Evolutionary conservation across 345 rosid genomes (phyloP).

Genomic region (Mercurialis annua): DNA sequence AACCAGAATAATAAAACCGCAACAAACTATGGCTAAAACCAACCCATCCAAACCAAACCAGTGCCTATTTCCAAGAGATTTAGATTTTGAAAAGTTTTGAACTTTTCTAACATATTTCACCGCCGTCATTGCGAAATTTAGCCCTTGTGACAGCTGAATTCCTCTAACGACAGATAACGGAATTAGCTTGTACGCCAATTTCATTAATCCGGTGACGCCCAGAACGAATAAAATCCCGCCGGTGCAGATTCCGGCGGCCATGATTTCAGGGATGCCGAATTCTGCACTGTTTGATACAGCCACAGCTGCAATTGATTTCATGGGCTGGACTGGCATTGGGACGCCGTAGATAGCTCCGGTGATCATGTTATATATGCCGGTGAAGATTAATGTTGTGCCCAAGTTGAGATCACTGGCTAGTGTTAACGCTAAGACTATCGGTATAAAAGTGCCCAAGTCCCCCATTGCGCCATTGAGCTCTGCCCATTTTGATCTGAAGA

Average conservation of each 20-base stretch:
- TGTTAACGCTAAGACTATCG: conserved; percentile 75
- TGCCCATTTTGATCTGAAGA: conserved; percentile 52
- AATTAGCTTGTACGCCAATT: conserved; percentile 49
- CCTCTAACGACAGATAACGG: conserved; percentile 78
- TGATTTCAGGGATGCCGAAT: conserved; percentile 67
- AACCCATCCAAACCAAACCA: conserved; percentile 85
- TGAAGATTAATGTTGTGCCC: conserved; percentile 77
- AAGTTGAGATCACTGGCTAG: conserved; percentile 71
- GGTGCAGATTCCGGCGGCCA: conserved; percentile 75
- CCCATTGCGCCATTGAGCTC: conserved; percentile 89
- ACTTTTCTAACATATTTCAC: conserved; percentile 64
- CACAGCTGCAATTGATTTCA: conserved; percentile 79
- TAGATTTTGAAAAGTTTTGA: conserved; percentile 62
- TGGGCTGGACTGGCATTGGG: conserved; percentile 94
- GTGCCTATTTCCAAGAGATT: conserved; percentile 45
- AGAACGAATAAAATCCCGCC: conserved; percentile 59
- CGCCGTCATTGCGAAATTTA: conserved; percentile 71
- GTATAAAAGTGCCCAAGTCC: conserved; percentile 82
- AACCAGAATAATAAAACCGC: conserved; percentile 50
- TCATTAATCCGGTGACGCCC: conserved; percentile 80
- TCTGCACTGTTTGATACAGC: conserved; percentile 48
- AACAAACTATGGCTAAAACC: conserved; percentile 63
- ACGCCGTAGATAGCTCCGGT: conserved; percentile 76
- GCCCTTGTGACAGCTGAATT: conserved; percentile 78
- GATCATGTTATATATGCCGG: conserved; percentile 62